A percentile compares a stretch with the other conserved stretches of the same genome.
Evolutionary conservation across 495 filamentous ascomycete genomes (phyloP).

Genomic region (Penicillium dipodomyicola): DNA sequence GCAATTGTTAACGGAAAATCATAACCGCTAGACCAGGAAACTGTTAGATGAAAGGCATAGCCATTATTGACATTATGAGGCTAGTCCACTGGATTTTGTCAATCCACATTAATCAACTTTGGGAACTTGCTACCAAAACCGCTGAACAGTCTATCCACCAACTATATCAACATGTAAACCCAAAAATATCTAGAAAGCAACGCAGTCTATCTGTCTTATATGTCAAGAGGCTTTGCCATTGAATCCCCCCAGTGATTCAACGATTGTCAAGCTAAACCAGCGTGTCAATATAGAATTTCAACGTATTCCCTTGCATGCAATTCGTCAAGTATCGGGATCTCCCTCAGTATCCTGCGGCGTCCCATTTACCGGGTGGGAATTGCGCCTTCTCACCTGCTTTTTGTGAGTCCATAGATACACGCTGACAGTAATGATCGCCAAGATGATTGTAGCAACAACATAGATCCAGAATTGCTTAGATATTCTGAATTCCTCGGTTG

Average conservation of each 20-base stretch:
- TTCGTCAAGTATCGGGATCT: background rate
- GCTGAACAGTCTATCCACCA: too few species aligned
- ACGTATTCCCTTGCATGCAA: background rate
- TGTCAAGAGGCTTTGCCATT: too few species aligned
- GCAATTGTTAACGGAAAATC: conserved; percentile 17
- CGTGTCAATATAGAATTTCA: too few species aligned
- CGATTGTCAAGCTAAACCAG: too few species aligned
- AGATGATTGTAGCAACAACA: conserved; percentile 15
- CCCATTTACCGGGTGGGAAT: background rate
- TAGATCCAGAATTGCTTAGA: conserved; percentile 38
- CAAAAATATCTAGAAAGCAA: too few species aligned
- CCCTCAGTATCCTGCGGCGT: background rate
- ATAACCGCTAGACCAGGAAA: conserved; percentile 18
- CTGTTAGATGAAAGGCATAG: background rate
- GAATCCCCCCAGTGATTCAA: too few species aligned
- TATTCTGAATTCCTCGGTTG: conserved; percentile 16
- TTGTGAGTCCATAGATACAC: conserved; percentile 5
- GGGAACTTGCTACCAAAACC: too few species aligned
- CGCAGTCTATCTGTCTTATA: too few species aligned
- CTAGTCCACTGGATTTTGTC: too few species aligned
- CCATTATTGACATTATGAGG: too few species aligned
- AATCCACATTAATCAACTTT: too few species aligned
- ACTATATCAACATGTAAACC: too few species aligned
- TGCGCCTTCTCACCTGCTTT: background rate
- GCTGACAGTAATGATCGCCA: conserved; percentile 3